Conservation (phyloP, 352 stramenopile species). For the Globisporangium perplexum region DNA sequence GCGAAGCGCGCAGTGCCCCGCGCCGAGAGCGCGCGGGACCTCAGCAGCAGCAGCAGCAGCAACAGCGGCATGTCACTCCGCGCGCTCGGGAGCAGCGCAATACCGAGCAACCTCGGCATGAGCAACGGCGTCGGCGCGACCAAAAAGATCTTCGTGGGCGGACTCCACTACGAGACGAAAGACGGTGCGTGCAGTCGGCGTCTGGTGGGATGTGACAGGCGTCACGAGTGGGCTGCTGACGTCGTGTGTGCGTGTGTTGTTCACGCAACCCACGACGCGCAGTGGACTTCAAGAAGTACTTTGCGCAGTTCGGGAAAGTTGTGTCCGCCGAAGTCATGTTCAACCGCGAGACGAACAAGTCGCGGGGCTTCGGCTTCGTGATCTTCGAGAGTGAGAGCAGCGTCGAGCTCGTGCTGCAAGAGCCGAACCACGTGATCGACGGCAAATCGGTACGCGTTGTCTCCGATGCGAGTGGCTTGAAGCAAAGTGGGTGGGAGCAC, state of each 20-base stretch:
- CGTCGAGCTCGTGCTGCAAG: slow-evolving; percentile 83
- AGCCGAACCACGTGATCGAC: slow-evolving; percentile 89
- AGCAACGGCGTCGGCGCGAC: slow-evolving; percentile 65
- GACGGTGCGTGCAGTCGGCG: slow-evolving; percentile 64
- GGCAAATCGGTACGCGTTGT: slow-evolving; percentile 70
- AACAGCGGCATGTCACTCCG: slow-evolving; percentile 34
- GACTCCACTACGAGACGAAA: slow-evolving; percentile 92
- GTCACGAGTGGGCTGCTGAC: not conserved
- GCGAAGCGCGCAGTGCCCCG: slow-evolving; percentile 89
- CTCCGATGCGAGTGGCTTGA: not conserved
- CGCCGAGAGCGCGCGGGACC: slow-evolving; percentile 77
- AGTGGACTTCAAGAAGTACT: slow-evolving; percentile 91
- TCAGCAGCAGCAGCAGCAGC: slow-evolving; percentile 25
- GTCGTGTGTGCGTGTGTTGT: not conserved
- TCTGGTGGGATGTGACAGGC: no score
- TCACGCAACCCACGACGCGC: not conserved
- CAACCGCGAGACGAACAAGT: slow-evolving; percentile 94
- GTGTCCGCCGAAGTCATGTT: slow-evolving; percentile 93
- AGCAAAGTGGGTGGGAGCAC: no score
- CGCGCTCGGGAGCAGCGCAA: slow-evolving; percentile 39
- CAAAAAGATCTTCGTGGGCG: slow-evolving; percentile 92
- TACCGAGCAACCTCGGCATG: slow-evolving; percentile 42
- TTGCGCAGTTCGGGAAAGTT: slow-evolving; percentile 91
- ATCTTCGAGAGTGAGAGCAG: slow-evolving; percentile 89
- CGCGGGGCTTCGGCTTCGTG: slow-evolving; percentile 91